Base-by-base conservation (phyloP, 257 asterid genomes). In the Solanum clarkiae region DNA sequence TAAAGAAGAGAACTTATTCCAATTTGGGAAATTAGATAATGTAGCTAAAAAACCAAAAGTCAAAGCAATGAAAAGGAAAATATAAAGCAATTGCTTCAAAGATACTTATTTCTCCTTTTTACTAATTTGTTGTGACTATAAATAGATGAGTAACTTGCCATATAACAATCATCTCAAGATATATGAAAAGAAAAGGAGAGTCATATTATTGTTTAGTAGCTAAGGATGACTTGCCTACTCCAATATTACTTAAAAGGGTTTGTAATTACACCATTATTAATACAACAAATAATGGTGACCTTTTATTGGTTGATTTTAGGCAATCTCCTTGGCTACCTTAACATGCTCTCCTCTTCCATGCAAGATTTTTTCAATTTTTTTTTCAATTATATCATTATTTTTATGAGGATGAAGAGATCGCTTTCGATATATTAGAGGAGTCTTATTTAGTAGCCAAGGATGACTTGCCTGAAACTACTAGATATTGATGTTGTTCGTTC, bases 191-290 rank as follows among this genome's bases (percentile, higher is more conserved):
- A 42, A 42, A 17, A 70, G 18, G 55, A 72, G 80, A 72, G 20
- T 12, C 80, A 72, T 72, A 72, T 70, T 90, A 80, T 85, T 59
- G 88, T 87, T 84, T 87, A 88, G 80, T 87, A 90, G 91, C 90
- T 90, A 88, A 90, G 90, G 93, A 88, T 90, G 93, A 90, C 89
- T 90, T 90, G 91, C 92, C 90, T 87, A 62, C 45, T 85, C 85
- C 87, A 80, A 14, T 66, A 22, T 8, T 22, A 20, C 26, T 22
- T 60, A 10, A 10, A 60, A 22, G 68, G 1, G 1, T 60, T 10
- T 60, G 10, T 22, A 60, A 5, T 60, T 20, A 57, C 63, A 18
- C 13, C 22, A 17, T 56, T 56, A 56, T 56, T 20, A 57, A 57
- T 57, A 18, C 26, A 57, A 32, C 36, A 32, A 32, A 32, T 32